Conservation (phyloP, 2,329 filamentous ascomycete species). For the Monosporascus sp. region DNA sequence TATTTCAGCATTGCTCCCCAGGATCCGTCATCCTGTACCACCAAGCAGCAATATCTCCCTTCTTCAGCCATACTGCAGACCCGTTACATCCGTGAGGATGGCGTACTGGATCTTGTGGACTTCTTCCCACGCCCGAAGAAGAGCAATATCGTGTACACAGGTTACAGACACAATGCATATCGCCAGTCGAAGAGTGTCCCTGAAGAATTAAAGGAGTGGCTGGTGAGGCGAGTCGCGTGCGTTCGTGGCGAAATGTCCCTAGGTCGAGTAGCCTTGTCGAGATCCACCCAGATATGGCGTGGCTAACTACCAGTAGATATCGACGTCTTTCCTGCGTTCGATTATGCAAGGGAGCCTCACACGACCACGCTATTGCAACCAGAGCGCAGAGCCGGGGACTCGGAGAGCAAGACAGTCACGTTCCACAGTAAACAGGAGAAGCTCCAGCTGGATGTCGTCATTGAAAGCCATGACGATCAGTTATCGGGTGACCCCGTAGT, state of each 20-base stretch:
- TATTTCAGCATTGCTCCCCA: slow-evolving; percentile 64
- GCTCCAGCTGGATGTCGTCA: slow-evolving; percentile 63
- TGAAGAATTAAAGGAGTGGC: slow-evolving; percentile 64
- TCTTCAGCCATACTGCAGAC: slow-evolving; percentile 73
- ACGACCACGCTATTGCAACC: slow-evolving; percentile 50
- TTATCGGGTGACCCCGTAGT: slow-evolving; percentile 46
- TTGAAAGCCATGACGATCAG: slow-evolving; percentile 53
- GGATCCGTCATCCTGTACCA: slow-evolving; percentile 50
- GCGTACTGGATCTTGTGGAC: slow-evolving; percentile 68
- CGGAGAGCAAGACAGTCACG: slow-evolving; percentile 54
- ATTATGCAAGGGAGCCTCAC: slow-evolving; percentile 62
- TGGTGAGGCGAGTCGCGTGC: slow-evolving; percentile 68
- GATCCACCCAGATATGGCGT: slow-evolving; percentile 1
- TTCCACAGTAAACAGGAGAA: slow-evolving; percentile 56
- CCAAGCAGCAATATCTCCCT: slow-evolving; percentile 73
- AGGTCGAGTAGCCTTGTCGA: slow-evolving; percentile 29
- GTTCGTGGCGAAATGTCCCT: slow-evolving; percentile 62
- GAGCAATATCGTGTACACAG: slow-evolving; percentile 45
- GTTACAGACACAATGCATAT: slow-evolving; percentile 45
- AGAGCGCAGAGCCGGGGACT: slow-evolving; percentile 32
- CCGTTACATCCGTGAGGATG: slow-evolving; percentile 71
- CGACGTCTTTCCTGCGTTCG: slow-evolving; percentile 68
- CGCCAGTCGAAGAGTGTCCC: slow-evolving; percentile 50
- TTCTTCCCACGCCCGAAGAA: slow-evolving; percentile 70
- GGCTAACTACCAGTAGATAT: slow-evolving; percentile 40